A percentile compares a stretch with the other conserved stretches of the same genome.
Conservation (phyloP, 768 basidiomycete genomes). For the Auricularia sp. region DNA sequence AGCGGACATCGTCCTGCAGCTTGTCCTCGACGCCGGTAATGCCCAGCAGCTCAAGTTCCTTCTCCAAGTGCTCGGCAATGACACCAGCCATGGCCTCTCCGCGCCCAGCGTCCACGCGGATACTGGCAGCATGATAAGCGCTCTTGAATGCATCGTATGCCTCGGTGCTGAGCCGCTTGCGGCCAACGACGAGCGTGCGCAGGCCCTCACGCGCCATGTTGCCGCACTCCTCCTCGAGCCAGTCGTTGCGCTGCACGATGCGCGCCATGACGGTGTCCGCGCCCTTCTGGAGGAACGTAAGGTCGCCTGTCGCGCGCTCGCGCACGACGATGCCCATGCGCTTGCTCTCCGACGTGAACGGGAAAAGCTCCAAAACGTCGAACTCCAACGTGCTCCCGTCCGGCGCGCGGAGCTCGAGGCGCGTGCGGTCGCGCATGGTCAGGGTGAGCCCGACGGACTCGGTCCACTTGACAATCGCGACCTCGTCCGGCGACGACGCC, state of each 20-base stretch:
- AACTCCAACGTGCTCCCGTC: slow-evolving; percentile 53
- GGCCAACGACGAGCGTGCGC: slow-evolving; percentile 85
- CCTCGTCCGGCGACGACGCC: slow-evolving; percentile 97
- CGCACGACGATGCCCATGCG: slow-evolving; percentile 97
- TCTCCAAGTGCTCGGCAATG: slow-evolving; percentile 69
- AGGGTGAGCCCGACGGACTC: slow-evolving; percentile 88
- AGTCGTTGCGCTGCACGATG: slow-evolving; percentile 94
- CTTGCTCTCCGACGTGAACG: slow-evolving; percentile 97
- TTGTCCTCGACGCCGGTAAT: slow-evolving; percentile 99
- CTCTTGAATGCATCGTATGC: slow-evolving; percentile 66
- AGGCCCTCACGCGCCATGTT: slow-evolving; percentile 98
- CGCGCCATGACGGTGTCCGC: slow-evolving; percentile 97
- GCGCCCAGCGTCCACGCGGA: slow-evolving; percentile 57
- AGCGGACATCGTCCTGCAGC: slow-evolving; percentile 92
- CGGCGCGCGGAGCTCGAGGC: slow-evolving; percentile 75
- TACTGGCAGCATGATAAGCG: slow-evolving; percentile 65
- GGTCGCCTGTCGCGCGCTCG: slow-evolving; percentile 58
- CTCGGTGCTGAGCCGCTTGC: slow-evolving; percentile 62
- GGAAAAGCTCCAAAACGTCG: slow-evolving; percentile 90
- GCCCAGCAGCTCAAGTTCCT: slow-evolving; percentile 83
- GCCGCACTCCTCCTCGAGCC: slow-evolving; percentile 96
- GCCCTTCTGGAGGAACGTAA: slow-evolving; percentile 90
- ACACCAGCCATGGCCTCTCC: slow-evolving; percentile 73
- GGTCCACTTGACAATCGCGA: slow-evolving; percentile 97
- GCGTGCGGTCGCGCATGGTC: slow-evolving; percentile 78